Conservation (phyloP, 768 basidiomycete species). For the Suillus placidus region DNA sequence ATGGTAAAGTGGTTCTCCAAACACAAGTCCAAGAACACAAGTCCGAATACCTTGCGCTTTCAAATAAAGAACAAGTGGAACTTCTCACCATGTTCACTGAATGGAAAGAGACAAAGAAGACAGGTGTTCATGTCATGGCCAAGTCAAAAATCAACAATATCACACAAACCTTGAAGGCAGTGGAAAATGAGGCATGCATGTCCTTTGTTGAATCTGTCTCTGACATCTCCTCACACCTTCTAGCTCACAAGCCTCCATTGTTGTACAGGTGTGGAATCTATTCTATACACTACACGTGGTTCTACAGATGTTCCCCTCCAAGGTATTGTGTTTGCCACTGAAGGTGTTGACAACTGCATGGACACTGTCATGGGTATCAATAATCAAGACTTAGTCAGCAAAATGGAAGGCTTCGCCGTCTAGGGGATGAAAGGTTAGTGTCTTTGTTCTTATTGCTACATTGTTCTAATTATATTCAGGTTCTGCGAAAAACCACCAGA, state of each 20-base stretch:
- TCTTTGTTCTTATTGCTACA: too few species aligned
- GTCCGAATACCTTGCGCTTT: background rate
- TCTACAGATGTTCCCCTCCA: background rate
- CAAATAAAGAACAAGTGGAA: background rate
- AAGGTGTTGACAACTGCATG: too few species aligned
- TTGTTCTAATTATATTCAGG: too few species aligned
- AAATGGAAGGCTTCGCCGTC: too few species aligned
- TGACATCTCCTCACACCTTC: background rate
- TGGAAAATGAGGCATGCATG: constrained; percentile 7
- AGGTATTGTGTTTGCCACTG: too few species aligned
- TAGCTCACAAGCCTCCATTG: constrained; percentile 7
- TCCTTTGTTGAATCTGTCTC: background rate
- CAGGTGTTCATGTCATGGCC: background rate
- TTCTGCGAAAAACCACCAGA: too few species aligned
- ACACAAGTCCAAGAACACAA: background rate
- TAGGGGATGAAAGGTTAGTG: too few species aligned
- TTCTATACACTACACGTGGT: constrained; percentile 3
- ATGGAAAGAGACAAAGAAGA: background rate
- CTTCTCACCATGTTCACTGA: constrained; percentile 1
- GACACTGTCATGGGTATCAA: too few species aligned
- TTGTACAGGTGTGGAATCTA: background rate
- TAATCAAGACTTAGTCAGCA: too few species aligned
- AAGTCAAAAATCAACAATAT: constrained; percentile 10
- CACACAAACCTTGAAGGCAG: constrained; percentile 8
- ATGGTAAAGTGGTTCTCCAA: background rate